Base-by-base conservation (phyloP, 768 basidiomycete genomes). In the Termitomyces sp. region DNA sequence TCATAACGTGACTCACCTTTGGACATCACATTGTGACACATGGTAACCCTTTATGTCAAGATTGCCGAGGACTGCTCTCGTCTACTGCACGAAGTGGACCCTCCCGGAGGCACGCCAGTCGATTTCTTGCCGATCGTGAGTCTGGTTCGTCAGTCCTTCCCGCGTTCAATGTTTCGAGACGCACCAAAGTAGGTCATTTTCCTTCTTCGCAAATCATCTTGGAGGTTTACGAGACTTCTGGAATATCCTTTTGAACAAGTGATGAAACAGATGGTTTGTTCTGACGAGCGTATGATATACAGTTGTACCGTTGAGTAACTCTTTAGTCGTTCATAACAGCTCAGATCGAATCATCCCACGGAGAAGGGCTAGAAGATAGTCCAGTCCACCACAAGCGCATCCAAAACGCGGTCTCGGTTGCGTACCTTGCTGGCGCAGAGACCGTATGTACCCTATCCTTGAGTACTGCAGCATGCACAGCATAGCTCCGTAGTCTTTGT, bases 221-320 rank as follows among this genome's bases (percentile, higher is more conserved):
- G 16, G 6, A 44, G 35, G 8, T 46, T 56, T 23, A 25, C 14
- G n/a, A 35, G 17, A 32, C 59, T 60, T 6, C 21, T 38, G 2
- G 43, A 57, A 17, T 59, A 56, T 17, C 56, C 58, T 5, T 56
- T 54, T 23, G 48, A 54, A 11, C 34, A 53, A 29, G 58, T 62
- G 12, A 71, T 68, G 58, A 38, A 65, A 44, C 66, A 69, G 34
- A 72, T 76, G 68, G 76, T 76, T 1, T 19, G 56, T 41, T n/a
- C n/a, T n/a, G n/a, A n/a, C n/a, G n/a, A n/a, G n/a, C n/a, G n/a
- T n/a, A n/a, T n/a, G n/a, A n/a, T n/a, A n/a, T n/a, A n/a, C n/a
- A n/a, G n/a, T n/a, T n/a, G n/a, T n/a, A n/a, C n/a, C n/a, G n/a
- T n/a, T n/a, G n/a, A n/a, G n/a, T n/a, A n/a, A n/a, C n/a, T n/a